A percentile compares a stretch with the other conserved stretches of the same genome.
These are phyloP conservation scores for Cryptosporidium xiaoi DNA, from an alignment of 169 alveolate genomes.

Conservation along the genomic window DNA sequence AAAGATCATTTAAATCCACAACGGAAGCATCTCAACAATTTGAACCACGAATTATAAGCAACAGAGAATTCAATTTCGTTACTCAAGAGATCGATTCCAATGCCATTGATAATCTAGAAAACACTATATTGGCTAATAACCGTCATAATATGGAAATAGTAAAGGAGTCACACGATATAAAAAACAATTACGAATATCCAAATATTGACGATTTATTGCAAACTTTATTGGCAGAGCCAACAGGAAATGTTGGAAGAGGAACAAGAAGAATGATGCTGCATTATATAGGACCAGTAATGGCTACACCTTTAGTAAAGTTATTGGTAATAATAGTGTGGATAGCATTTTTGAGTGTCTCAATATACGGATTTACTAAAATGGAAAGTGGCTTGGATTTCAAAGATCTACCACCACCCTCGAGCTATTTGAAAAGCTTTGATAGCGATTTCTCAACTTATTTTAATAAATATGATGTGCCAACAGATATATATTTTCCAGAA, in stretches of 20 bases:
- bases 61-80: conserved; percentile 9
- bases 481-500: conserved; percentile 80
- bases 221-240: conserved; percentile 75
- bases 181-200: background rate
- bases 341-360: conserved; percentile 74
- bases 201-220: conserved; percentile 51
- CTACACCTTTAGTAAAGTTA: conserved; percentile 76
- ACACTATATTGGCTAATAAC: background rate
- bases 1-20: background rate
- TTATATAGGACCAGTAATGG: conserved; percentile 78
- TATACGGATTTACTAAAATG: conserved; percentile 79
- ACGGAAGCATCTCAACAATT: background rate
- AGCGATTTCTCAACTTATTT: conserved; percentile 75
- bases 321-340: conserved; percentile 74
- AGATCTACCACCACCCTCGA: conserved; percentile 78
- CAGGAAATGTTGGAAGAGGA: conserved; percentile 80
- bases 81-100: conserved; percentile 22
- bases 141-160: background rate
- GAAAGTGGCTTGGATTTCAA: conserved; percentile 80
- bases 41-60: background rate
- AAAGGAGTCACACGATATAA: background rate
- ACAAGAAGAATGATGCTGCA: conserved; percentile 77
- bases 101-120: background rate
- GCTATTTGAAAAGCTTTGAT: conserved; percentile 79
- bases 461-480: conserved; percentile 79